phyloP scores from a whole-genome alignment of 768 basidiomycete genomes.

The Mycena polygramma region DNA sequence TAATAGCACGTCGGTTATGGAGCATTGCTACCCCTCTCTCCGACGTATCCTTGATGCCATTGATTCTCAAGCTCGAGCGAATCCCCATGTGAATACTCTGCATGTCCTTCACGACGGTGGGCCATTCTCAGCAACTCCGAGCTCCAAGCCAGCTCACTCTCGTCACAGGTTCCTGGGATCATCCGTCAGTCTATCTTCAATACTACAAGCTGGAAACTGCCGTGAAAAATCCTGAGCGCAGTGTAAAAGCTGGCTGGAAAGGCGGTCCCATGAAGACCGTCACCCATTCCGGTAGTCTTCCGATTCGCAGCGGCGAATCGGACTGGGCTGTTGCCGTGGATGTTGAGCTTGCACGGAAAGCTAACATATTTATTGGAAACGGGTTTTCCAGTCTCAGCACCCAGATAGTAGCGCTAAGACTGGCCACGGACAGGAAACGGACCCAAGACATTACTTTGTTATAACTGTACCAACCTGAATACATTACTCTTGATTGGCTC shows the following conservation, averaged over 20 bases:
- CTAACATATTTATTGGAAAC: slow-evolving; percentile 61
- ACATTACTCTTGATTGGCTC: too few species aligned
- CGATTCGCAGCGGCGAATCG: slow-evolving; percentile 52
- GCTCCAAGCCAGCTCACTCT: neutral
- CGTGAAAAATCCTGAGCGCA: slow-evolving; percentile 51
- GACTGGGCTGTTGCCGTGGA: slow-evolving; percentile 62
- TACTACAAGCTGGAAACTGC: slow-evolving; percentile 55
- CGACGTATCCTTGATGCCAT: slow-evolving; percentile 57
- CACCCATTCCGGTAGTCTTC: slow-evolving; percentile 56
- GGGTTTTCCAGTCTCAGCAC: slow-evolving; percentile 63
- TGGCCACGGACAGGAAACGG: slow-evolving; percentile 52
- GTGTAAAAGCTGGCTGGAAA: slow-evolving; percentile 50
- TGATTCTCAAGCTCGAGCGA: slow-evolving; percentile 48
- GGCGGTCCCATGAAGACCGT: slow-evolving; percentile 57
- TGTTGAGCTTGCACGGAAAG: slow-evolving; percentile 58
- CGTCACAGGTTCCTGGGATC: slow-evolving; percentile 50
- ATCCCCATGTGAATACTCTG: slow-evolving; percentile 54
- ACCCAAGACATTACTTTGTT: slow-evolving; percentile 53
- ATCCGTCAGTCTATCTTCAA: slow-evolving; percentile 58
- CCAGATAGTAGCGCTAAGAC: slow-evolving; percentile 57
- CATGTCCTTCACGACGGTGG: slow-evolving; percentile 61
- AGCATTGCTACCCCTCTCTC: slow-evolving; percentile 61
- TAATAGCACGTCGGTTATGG: slow-evolving; percentile 53
- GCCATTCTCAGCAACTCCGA: neutral
- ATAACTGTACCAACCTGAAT: slow-evolving; percentile 28